phyloP scores from a whole-genome alignment of 2,329 filamentous ascomycete species.

The Exophiala viscosa region DNA sequence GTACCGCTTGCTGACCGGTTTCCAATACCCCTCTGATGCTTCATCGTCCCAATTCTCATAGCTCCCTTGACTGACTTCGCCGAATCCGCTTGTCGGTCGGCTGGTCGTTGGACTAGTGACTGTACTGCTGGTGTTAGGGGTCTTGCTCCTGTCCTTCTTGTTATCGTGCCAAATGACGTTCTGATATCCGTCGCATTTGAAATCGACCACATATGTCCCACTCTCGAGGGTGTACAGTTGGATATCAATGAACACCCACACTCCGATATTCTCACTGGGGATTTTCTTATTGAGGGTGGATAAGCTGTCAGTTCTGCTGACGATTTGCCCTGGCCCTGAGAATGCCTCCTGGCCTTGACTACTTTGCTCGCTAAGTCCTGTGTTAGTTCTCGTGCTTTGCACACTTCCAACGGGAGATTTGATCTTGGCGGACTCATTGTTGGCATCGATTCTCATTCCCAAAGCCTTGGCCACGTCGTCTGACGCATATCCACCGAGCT shows the following conservation, averaged over 20 bases:
- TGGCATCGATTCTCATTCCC: conserved; percentile 18
- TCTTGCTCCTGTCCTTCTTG: conserved; percentile 36
- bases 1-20: conserved; percentile 46
- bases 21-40: conserved; percentile 47
- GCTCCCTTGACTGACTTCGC: conserved; percentile 27
- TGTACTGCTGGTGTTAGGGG: conserved; percentile 35
- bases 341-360: conserved; percentile 12
- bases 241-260: conserved; percentile 94
- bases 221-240: conserved; percentile 93
- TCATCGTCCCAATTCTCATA: conserved; percentile 28
- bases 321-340: conserved; percentile 3
- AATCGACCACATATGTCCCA: conserved; percentile 92
- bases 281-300: conserved; percentile 23
- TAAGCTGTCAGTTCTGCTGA: conserved; percentile 22
- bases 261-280: conserved; percentile 45
- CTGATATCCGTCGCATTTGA: conserved; percentile 97
- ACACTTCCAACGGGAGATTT: conserved; percentile 18
- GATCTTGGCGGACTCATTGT: conserved; percentile 5
- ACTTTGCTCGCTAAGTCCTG: conserved; percentile 15
- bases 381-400: conserved; percentile 19
- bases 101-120: conserved; percentile 42
- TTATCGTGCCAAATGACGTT: conserved; percentile 58
- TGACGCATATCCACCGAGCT: conserved; percentile 25
- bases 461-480: conserved; percentile 27
- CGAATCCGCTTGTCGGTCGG: conserved; percentile 44